Percentiles rank a stretch among this genome's conserved stretches.
phyloP scores from a whole-genome alignment of 202 grass and related monocot genomes.

The Schoenoplectus triqueter region DNA sequence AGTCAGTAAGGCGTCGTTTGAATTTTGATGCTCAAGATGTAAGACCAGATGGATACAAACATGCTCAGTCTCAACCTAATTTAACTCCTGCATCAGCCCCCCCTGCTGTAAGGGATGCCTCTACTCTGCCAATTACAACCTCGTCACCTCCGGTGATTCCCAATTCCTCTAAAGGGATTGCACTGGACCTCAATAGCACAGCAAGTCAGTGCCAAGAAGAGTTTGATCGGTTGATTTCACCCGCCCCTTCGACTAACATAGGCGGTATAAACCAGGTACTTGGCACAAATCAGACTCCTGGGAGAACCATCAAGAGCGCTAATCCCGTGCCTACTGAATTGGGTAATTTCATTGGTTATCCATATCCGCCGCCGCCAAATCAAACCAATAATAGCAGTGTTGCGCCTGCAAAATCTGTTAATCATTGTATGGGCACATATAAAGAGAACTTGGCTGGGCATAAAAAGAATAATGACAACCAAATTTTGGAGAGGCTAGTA shows the following conservation, averaged over 20 bases:
- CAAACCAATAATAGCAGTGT: conserved; percentile 10
- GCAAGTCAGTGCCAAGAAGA: conserved; percentile 39
- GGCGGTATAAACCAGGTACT: conserved; percentile 1
- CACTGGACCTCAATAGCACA: conserved; percentile 55
- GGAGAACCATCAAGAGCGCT: background rate
- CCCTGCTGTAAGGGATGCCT: background rate
- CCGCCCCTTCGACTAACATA: background rate
- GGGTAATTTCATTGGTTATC: conserved; percentile 46
- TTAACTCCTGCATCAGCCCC: background rate
- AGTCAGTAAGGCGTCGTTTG: conserved; percentile 51
- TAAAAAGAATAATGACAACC: conserved; percentile 43
- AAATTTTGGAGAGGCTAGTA: background rate
- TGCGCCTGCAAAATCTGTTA: conserved; percentile 36
- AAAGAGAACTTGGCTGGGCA: conserved; percentile 36
- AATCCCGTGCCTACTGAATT: conserved; percentile 42
- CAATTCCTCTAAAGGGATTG: conserved; percentile 37
- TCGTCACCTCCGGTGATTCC: conserved; percentile 6
- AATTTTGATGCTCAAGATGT: conserved; percentile 54
- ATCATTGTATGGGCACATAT: conserved; percentile 1
- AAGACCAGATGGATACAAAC: conserved; percentile 36
- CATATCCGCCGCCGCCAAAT: background rate
- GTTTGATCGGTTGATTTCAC: conserved; percentile 39
- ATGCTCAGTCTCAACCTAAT: conserved; percentile 1
- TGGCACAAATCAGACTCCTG: background rate
- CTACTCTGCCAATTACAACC: background rate